Evolutionary conservation across 345 rosid genomes (phyloP), one percentile per base, ranked within the genome.

Genomic region (Noccaea caerulescens): DNA sequence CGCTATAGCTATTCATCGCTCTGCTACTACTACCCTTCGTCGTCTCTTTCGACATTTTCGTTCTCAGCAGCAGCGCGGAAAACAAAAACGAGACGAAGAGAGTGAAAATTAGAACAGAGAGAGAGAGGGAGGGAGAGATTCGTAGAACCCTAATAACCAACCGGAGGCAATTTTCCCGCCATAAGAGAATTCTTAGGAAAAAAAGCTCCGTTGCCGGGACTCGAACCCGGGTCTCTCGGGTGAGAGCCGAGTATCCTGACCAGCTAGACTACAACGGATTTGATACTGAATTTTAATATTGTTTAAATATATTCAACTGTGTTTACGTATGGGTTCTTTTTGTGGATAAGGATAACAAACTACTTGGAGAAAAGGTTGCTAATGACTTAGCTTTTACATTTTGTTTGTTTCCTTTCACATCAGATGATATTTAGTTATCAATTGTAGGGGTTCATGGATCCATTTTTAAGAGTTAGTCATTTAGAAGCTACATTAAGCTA

Each of bases 171-270:
- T 45, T 72, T 63, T 72, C 70, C 76, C 76, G 76, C 76, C 49
- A 23, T n/a, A 7, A 44, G 5, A 32, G 10, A 53, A 9, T 1
- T 61, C 25, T 14, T 42, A 4, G 10, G 18, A 0, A 58, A n/a
- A 27, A 27, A 27, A 3, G 30, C 57, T 69, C 58, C 58, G 57
- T 46, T 58, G 73, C 66, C 66, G 58, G 50, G 58, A 47, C 18
- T 69, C 39, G 66, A 69, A 69, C 73, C 73, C 58, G 84, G 84
- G 85, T 82, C 88, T 73, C 78, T 84, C 84, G 82, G 81, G 85
- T 80, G 95, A 85, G 85, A 85, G 90, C 87, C 88, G 80, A 85
- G 82, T 85, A 85, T 83, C 90, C 89, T 84, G 43, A 85, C 88
- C 87, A 63, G 47, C 92, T 81, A 78, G 81, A 78, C 81, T 78